Evolutionary conservation across 1,284 basidiomycete genomes (phyloP).

Genomic region (Puccinia polysora): DNA sequence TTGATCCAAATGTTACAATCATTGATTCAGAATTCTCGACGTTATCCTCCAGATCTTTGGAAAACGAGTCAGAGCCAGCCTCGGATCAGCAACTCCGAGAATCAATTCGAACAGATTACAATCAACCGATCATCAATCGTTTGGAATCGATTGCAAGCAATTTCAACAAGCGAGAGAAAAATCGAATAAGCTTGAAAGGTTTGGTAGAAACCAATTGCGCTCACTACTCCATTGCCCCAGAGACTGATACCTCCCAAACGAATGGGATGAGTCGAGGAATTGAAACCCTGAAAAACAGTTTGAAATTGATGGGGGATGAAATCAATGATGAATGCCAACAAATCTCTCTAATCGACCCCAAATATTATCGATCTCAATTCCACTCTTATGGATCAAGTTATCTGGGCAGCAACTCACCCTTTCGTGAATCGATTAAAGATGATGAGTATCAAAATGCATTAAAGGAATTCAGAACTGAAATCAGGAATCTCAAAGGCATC

Average conservation of each 20-base stretch:
- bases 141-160: background rate
- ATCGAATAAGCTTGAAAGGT: background rate
- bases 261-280: background rate
- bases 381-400: no score
- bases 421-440: no score
- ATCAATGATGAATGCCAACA: background rate
- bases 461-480: no score
- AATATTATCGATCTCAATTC: no score
- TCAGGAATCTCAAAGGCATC: no score
- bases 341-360: background rate
- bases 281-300: background rate
- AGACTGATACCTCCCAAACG: background rate
- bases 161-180: background rate
- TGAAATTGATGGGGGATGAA: background rate
- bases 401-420: no score
- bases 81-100: background rate
- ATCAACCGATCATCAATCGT: constrained; percentile 2
- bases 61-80: background rate
- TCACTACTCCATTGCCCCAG: no score
- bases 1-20: no score
- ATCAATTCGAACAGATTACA: background rate
- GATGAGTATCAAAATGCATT: no score
- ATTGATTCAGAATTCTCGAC: background rate
- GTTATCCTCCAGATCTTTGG: no score
- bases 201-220: no score